Evolutionary conservation across 176 grass and related monocot genomes (phyloP).

Genomic region (Dendrocalamus sinicus): DNA sequence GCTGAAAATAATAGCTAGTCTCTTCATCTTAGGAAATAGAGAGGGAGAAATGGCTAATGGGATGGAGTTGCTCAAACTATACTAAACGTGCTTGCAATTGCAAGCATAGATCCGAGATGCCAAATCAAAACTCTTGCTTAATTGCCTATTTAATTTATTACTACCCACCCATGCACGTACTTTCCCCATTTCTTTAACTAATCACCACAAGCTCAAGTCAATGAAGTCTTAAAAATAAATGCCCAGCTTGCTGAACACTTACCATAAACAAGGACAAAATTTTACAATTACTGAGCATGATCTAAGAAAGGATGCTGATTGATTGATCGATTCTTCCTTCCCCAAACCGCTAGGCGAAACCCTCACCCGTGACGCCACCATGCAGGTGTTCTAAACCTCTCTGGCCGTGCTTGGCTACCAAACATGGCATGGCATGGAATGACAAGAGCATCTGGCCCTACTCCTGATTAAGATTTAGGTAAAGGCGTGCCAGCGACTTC

Average conservation of each 20-base stretch:
- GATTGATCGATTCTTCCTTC: constrained; percentile 39
- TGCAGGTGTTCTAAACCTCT: constrained; percentile 35
- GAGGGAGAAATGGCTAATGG: no score
- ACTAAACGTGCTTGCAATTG: constrained; percentile 46
- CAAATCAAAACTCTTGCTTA: constrained; percentile 11
- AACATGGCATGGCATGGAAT: constrained; percentile 49
- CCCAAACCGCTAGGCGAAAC: constrained; percentile 15
- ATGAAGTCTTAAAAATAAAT: constrained; percentile 33
- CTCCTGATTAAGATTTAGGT: constrained; percentile 15
- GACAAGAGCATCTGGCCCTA: constrained; percentile 47
- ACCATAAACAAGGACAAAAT: constrained; percentile 39
- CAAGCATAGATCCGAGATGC: constrained; percentile 50
- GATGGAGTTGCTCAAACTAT: no score
- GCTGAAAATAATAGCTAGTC: no score
- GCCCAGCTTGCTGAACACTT: background rate
- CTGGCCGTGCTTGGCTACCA: constrained; percentile 46
- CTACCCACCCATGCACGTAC: constrained; percentile 19
- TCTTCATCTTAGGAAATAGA: no score
- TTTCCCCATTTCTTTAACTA: constrained; percentile 33
- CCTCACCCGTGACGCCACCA: constrained; percentile 19
- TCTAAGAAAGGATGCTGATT: constrained; percentile 30
- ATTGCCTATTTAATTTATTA: background rate
- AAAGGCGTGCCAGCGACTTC: constrained; percentile 44
- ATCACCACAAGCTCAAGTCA: constrained; percentile 46
- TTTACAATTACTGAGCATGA: constrained; percentile 21